Evolutionary conservation across 169 alveolate species (phyloP), one percentile per base, ranked within the genome.

Genomic region (Plasmodium ovale): DNA sequence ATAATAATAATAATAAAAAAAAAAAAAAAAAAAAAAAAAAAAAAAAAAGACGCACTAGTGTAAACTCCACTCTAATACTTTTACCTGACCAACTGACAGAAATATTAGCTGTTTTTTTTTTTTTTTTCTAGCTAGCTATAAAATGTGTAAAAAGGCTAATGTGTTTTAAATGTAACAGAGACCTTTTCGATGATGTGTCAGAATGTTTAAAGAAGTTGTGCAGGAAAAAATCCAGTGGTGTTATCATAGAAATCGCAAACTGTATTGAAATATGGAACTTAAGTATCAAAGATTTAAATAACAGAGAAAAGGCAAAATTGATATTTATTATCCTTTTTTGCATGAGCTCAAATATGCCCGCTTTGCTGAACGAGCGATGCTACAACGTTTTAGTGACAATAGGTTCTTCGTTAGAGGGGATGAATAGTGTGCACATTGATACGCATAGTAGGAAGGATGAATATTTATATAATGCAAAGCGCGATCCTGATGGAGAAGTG

Each of bases 241-340:
- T 77, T 44, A 5, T 77, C 14, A 16, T 62, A 23, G 77, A 77
- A 64, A 54, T 77, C 21, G 68, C 31, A 54, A 56, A 77, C 21
- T 77, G 88, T 39, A 47, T 77, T 60, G 77, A 62, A 60, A 67
- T 77, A 16, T 77, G 88, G 88, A 60, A 25, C 44, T 77, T 77
- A 77, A 64, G 62, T 16, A 77, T 77, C n/a, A 77, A 62, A 49
- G 74, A 77, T 42, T 77, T 77, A 42, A 77, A 67, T 68, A 62
- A 77, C 1, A 12, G 16, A 23, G 88, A 77, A 54, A 62, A 54
- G 29, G 88, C 88, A 27, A 77, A 77, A 37, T 54, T 77, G 16
- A 54, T 60, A 67, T 77, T 60, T 77, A 77, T 77, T 29, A 68
- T 77, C 33, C 65, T 77, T 31, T 44, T 77, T 23, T 77, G 88